Base-by-base conservation (phyloP, 768 basidiomycete species). In the Tricholoma flavovirens region DNA sequence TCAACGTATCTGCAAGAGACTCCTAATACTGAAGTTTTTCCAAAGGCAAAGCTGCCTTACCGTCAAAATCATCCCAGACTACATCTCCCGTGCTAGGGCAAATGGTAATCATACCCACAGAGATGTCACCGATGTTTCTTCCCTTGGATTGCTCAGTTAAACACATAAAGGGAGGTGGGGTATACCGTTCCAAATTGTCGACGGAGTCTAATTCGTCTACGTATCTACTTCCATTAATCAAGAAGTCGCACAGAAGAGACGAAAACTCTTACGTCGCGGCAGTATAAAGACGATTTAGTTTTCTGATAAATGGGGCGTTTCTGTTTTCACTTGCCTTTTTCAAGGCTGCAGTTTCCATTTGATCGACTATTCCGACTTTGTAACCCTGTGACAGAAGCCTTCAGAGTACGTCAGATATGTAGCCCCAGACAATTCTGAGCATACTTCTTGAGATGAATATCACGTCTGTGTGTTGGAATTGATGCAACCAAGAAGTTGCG, bases 51-150 rank as follows among this genome's bases (percentile, higher is more conserved):
- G 50, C 33, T 15, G 51, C 64, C 52, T n/a, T 63, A 87, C 90
- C 93, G 53, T 88, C 78, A 64, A 95, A 96, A 54, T 90, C 83
- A 64, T 99, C 96, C 84, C 92, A 98, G 2, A 93, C 73, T 2
- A 99, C 88, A 60, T 97, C 95, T 1, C 96, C 96, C 0, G 93
- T 97, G 48, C 85, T 85, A 0, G 94, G 91, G 55, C 84, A 83
- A 14, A 97, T 84, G 14, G 83, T 81, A 32, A 98, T 77, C 70
- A 98, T 75, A 7, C 86, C 86, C 38, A 98, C 77, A 1, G 63
- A 71, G 4, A 83, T 78, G 51, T 77, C 68, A 17, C 61, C 66
- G 15, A 67, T 55, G 35, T 62, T 65, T 1, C 56, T 56, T 15
- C 53, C 56, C 54, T 71, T 71, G 35, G 55, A 49, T 61, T 93